A percentile compares a stretch with the other conserved stretches of the same genome.
Conservation (phyloP, 2,329 filamentous ascomycete species). For the Diaporthe capsici region DNA sequence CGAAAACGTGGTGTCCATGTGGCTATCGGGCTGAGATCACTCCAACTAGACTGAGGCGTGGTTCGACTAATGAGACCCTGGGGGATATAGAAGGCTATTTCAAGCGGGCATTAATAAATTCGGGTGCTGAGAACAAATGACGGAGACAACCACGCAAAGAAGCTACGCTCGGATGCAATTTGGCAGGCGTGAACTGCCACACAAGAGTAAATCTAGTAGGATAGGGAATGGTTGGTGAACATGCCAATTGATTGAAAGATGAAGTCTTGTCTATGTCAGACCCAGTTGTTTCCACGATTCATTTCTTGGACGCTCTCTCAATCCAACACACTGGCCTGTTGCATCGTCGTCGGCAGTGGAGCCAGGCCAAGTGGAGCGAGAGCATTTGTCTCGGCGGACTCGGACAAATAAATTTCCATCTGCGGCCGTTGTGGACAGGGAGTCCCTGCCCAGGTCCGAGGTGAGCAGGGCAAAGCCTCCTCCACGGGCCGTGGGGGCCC, state of each 20-base stretch:
- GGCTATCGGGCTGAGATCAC: background rate
- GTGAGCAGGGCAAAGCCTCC: background rate
- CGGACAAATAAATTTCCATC: slow-evolving; percentile 20
- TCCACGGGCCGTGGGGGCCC: slow-evolving; percentile 2
- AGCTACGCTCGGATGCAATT: background rate
- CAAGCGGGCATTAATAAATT: background rate
- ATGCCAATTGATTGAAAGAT: background rate
- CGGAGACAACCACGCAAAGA: background rate
- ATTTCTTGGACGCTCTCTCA: background rate
- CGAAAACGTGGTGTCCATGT: slow-evolving; percentile 34
- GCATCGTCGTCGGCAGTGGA: background rate
- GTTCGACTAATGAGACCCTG: background rate
- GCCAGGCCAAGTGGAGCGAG: background rate
- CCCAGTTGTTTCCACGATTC: background rate
- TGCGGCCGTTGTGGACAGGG: background rate
- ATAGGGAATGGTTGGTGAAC: background rate
- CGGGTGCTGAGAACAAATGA: background rate
- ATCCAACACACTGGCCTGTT: background rate
- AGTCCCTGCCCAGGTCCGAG: background rate
- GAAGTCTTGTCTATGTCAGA: background rate
- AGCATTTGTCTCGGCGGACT: background rate
- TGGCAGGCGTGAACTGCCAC: background rate
- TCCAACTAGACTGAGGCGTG: no score
- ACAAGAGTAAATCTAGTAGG: background rate
- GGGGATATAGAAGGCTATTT: background rate